A percentile compares a stretch with the other conserved stretches of the same genome.
These are phyloP conservation scores for Breynia disticha DNA, from an alignment of 441 rosid genomes.

Conservation along the genomic window DNA sequence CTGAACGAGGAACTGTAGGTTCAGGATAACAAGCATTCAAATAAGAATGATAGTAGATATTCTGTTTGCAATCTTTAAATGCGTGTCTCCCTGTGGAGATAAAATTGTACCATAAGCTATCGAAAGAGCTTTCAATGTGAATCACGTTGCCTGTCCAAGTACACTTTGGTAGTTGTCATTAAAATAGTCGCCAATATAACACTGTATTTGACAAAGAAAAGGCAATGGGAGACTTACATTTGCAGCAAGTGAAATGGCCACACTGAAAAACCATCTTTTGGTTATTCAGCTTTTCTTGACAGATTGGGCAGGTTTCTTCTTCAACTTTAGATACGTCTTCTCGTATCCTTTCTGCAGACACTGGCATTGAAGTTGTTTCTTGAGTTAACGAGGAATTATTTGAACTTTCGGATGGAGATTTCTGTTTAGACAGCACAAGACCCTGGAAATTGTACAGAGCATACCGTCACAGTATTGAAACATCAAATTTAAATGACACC, in stretches of 20 bases:
- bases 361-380: constrained; percentile 24
- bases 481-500: too few relatives aligned
- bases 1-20: too few relatives aligned
- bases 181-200: too few relatives aligned
- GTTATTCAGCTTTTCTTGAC: constrained; percentile 68
- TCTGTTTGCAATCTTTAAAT: too few relatives aligned
- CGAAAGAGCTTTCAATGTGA: too few relatives aligned
- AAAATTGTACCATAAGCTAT: too few relatives aligned
- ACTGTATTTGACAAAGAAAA: neutral
- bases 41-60: too few relatives aligned
- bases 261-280: constrained; percentile 97
- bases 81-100: too few relatives aligned
- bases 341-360: constrained; percentile 28
- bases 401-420: constrained; percentile 34
- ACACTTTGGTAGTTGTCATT: too few relatives aligned
- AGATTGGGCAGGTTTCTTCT: constrained; percentile 89
- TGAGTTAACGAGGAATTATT: constrained; percentile 30
- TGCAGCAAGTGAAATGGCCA: constrained; percentile 87
- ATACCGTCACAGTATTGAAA: too few relatives aligned
- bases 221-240: constrained; percentile 46
- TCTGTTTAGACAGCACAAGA: constrained; percentile 57
- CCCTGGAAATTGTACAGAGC: constrained; percentile 41
- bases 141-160: too few relatives aligned
- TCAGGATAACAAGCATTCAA: too few relatives aligned
- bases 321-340: constrained; percentile 28